A percentile compares a stretch with the other conserved stretches of the same genome.
phyloP scores from a whole-genome alignment of 805 yeast species.

The Kluyveromyces nonfermentans region DNA sequence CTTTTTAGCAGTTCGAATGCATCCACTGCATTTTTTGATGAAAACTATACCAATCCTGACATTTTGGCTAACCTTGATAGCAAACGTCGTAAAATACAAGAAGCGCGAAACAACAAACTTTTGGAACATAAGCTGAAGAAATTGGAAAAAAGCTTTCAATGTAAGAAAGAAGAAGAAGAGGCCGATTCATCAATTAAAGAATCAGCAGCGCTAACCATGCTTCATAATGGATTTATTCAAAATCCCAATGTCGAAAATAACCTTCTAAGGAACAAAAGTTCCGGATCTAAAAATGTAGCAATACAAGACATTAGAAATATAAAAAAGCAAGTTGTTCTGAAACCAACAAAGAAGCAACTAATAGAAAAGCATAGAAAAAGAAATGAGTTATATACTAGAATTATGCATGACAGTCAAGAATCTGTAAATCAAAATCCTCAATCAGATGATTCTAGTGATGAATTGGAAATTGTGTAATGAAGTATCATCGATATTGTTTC shows the following conservation, averaged over 20 bases:
- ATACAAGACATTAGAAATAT: slow-evolving; percentile 25
- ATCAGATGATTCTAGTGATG: slow-evolving; percentile 21
- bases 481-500: background rate
- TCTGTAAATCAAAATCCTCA: slow-evolving; percentile 1
- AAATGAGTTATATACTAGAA: slow-evolving; percentile 22
- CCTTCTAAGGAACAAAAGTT: background rate
- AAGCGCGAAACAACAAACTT: slow-evolving; percentile 25
- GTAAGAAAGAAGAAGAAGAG: slow-evolving; percentile 14
- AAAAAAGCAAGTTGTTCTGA: slow-evolving; percentile 28
- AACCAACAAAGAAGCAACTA: slow-evolving; percentile 26
- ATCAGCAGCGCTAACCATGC: slow-evolving; percentile 19
- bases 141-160: slow-evolving; percentile 12
- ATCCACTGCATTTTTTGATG: slow-evolving; percentile 43
- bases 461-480: slow-evolving; percentile 24
- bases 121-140: slow-evolving; percentile 24
- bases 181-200: slow-evolving; percentile 26
- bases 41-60: slow-evolving; percentile 40
- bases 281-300: slow-evolving; percentile 10
- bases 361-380: slow-evolving; percentile 22
- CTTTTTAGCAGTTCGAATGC: slow-evolving; percentile 35
- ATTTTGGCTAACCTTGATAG: slow-evolving; percentile 31
- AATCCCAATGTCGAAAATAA: background rate
- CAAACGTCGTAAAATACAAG: slow-evolving; percentile 33
- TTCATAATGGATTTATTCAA: slow-evolving; percentile 31
- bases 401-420: slow-evolving; percentile 16